Base-by-base conservation (phyloP, 1,284 basidiomycete genomes). In the Fomitopsis pinicola region DNA sequence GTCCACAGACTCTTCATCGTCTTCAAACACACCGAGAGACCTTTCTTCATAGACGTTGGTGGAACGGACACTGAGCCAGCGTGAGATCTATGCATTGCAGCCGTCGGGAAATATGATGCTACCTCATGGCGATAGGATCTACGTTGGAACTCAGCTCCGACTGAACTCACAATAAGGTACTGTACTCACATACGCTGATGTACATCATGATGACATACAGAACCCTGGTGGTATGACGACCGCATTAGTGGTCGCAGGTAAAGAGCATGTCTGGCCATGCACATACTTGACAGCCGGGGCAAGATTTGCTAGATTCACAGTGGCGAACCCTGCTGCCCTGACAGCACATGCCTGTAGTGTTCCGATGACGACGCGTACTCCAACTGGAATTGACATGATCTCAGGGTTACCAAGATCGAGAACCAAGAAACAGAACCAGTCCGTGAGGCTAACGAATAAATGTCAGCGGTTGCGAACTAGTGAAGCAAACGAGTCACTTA, bases 1-100 rank as follows among this genome's bases (percentile, higher is more conserved):
- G 12, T 75, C 71, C 73, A 82, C 77, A 0, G 79, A 73, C 1
- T 82, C 77, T 3, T 84, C 80, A 0, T 83, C 79, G 12, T 83
- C 77, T 12, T 80, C 77, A 68, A 87, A 95, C 30, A 96, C 77
- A 1, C 94, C 94, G 14, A 95, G 78, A 0, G 91, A 92, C 63
- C 86, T 88, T 69, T 98, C 95, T 74, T 99, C 97, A 75, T 98
- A 98, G 0, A 98, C 97, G 74, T 99, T 99, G 33, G 97, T 98
- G 15, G 92, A 88, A 12, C 97, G 92, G 7, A 99, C 92, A 68
- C 89, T 45, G 67, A 45, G 79, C 35, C 42, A 3, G 4, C 17
- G 15, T 35, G 42, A 54, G 33, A 5, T 5, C 8, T 45, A 14
- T 7, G 35, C 19, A 19, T 28, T n/a, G 10, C n/a, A 45, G 28